These are phyloP conservation scores for Colletotrichum gloeosporioides DNA, from an alignment of 2,329 filamentous ascomycete species.

Conservation along the genomic window DNA sequence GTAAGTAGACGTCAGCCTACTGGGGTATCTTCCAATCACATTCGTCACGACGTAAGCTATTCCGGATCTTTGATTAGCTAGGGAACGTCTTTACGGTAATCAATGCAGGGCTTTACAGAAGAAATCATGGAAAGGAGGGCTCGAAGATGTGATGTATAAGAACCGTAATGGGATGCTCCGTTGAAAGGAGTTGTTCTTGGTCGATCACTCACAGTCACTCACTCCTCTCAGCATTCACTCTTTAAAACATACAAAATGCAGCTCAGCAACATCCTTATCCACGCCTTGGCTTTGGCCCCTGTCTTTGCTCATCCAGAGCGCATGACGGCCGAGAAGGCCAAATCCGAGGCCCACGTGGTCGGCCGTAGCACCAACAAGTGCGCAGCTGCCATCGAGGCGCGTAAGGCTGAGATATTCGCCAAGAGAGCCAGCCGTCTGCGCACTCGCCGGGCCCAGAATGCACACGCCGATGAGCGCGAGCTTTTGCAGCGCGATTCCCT, in stretches of 20 bases:
- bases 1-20: not conserved
- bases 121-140: not conserved
- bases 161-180: not conserved
- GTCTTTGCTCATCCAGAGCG: slow-evolving; percentile 52
- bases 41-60: not conserved
- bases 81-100: not conserved
- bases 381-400: slow-evolving; percentile 48
- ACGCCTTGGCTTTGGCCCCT: not conserved
- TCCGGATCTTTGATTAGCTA: not conserved
- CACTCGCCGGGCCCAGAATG: not conserved
- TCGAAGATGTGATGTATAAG: not conserved
- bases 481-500: slow-evolving; percentile 34
- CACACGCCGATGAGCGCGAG: slow-evolving; percentile 28
- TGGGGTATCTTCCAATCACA: not conserved
- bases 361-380: slow-evolving; percentile 44
- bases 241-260: not conserved
- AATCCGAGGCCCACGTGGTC: slow-evolving; percentile 51
- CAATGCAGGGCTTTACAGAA: not conserved
- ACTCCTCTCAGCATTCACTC: not conserved
- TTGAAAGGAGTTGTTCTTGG: not conserved
- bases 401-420: slow-evolving; percentile 47
- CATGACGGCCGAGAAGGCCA: slow-evolving; percentile 51
- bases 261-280: not conserved
- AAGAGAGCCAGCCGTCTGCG: not conserved
- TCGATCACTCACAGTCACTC: not conserved